A percentile compares a stretch with the other conserved stretches of the same genome.
Evolutionary conservation across 225 moss, liverwort and hornwort species (phyloP).

Genomic region (Takakia lepidozioides): DNA sequence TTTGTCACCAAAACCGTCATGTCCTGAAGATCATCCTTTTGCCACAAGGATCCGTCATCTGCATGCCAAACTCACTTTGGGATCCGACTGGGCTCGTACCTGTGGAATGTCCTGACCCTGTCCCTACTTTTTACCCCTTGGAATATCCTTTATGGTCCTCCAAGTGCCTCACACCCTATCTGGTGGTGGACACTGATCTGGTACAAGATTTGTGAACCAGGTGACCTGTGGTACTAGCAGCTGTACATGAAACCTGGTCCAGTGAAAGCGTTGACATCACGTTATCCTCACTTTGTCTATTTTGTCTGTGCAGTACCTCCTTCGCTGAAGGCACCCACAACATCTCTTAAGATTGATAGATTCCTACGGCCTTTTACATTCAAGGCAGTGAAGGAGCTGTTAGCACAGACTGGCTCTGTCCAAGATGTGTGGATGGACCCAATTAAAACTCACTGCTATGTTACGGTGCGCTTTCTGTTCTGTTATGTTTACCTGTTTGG

Average conservation of each 20-base stretch:
- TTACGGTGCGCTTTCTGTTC: slow-evolving; percentile 88
- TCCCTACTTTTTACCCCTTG: background rate
- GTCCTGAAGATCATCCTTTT: no score
- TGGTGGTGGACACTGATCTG: no score
- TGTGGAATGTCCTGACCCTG: background rate
- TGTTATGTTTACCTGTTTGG: no score
- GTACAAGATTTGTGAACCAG: background rate
- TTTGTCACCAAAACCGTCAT: no score
- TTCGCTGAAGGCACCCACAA: slow-evolving; percentile 48
- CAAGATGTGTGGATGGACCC: slow-evolving; percentile 99
- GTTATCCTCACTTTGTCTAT: background rate
- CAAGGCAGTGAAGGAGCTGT: slow-evolving; percentile 85
- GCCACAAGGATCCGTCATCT: no score
- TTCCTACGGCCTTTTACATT: slow-evolving; percentile 94
- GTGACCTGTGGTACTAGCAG: no score
- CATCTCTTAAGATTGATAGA: slow-evolving; percentile 91
- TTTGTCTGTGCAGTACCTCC: slow-evolving; percentile 61
- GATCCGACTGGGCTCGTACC: no score
- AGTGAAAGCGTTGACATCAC: no score
- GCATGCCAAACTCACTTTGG: no score
- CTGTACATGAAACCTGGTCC: no score
- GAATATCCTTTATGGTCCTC: background rate
- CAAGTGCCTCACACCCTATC: no score
- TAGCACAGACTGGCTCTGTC: slow-evolving; percentile 87
- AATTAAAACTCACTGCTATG: slow-evolving; percentile 98